These are phyloP conservation scores for Xylariales sp. DNA, from an alignment of 2,329 filamentous ascomycete species.

Conservation along the genomic window DNA sequence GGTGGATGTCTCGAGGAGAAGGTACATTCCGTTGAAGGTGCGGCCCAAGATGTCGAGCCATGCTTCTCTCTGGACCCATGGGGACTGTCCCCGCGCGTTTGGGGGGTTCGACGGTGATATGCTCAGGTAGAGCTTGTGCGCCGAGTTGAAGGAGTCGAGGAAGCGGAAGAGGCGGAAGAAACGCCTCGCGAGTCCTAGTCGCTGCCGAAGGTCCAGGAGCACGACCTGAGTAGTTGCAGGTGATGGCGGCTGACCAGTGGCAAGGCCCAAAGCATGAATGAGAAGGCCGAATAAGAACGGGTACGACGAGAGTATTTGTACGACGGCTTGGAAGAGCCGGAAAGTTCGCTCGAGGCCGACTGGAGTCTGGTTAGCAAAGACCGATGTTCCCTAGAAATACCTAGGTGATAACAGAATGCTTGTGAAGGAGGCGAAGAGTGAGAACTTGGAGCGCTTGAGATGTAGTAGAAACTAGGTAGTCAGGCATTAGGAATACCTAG, in stretches of 20 bases:
- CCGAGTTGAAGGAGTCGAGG: slow-evolving; percentile 52
- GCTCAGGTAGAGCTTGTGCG: slow-evolving; percentile 36
- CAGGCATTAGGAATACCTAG: not conserved
- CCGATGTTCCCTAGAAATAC: not conserved
- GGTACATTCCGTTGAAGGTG: slow-evolving; percentile 61
- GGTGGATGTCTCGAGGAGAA: slow-evolving; percentile 61
- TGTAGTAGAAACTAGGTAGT: not conserved
- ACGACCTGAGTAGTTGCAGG: slow-evolving; percentile 26
- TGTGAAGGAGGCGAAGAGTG: not conserved
- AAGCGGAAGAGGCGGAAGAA: slow-evolving; percentile 67
- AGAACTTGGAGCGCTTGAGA: not conserved
- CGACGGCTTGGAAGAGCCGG: slow-evolving; percentile 50
- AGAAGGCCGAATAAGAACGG: slow-evolving; percentile 34
- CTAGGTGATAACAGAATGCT: not conserved
- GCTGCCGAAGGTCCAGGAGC: slow-evolving; percentile 30
- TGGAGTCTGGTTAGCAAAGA: slow-evolving; percentile 20
- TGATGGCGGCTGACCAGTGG: slow-evolving; percentile 14
- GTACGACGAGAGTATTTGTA: slow-evolving; percentile 43
- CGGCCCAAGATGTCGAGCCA: slow-evolving; percentile 53
- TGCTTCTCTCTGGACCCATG: slow-evolving; percentile 23
- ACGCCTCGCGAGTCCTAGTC: slow-evolving; percentile 48
- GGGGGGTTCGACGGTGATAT: slow-evolving; percentile 9
- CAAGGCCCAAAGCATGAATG: slow-evolving; percentile 19
- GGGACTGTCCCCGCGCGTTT: slow-evolving; percentile 3
- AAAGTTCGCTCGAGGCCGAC: slow-evolving; percentile 58